Evolutionary conservation across 139 green algal genomes (phyloP).

Genomic region (Closterium sp.): DNA sequence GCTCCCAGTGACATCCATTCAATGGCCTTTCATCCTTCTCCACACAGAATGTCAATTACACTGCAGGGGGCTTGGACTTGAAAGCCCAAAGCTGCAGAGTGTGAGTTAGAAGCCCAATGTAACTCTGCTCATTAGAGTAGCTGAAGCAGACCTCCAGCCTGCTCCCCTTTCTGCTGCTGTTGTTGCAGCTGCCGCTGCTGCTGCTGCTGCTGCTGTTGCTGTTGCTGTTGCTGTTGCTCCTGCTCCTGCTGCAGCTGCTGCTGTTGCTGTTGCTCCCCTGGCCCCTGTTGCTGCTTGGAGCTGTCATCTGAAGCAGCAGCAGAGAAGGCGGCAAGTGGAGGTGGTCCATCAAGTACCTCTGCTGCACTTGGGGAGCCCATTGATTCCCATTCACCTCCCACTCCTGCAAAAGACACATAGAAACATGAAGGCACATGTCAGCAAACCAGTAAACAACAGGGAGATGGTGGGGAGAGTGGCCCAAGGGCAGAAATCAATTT

Average conservation of each 20-base stretch:
- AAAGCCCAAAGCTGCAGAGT: background rate
- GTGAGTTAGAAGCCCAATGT: background rate
- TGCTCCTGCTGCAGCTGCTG: too few relatives aligned
- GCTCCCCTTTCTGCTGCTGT: background rate
- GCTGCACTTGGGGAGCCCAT: background rate
- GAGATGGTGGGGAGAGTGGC: background rate
- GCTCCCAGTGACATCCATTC: too few relatives aligned
- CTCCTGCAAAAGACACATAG: background rate
- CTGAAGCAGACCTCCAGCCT: background rate
- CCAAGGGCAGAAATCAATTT: background rate
- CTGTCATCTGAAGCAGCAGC: background rate
- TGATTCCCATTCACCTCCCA: background rate
- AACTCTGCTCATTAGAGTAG: background rate
- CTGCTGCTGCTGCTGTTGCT: too few relatives aligned
- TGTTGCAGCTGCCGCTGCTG: background rate
- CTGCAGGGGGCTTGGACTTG: background rate
- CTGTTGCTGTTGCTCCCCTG: background rate
- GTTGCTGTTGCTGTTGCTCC: too few relatives aligned
- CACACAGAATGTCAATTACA: background rate
- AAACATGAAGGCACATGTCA: background rate
- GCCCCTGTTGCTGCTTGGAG: background rate
- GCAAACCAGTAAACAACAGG: background rate
- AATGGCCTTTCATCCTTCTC: too few relatives aligned
- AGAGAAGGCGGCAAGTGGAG: background rate
- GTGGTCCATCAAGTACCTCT: background rate